Base-by-base conservation (phyloP, 495 filamentous ascomycete species). In the Daldinia caldariorum region DNA sequence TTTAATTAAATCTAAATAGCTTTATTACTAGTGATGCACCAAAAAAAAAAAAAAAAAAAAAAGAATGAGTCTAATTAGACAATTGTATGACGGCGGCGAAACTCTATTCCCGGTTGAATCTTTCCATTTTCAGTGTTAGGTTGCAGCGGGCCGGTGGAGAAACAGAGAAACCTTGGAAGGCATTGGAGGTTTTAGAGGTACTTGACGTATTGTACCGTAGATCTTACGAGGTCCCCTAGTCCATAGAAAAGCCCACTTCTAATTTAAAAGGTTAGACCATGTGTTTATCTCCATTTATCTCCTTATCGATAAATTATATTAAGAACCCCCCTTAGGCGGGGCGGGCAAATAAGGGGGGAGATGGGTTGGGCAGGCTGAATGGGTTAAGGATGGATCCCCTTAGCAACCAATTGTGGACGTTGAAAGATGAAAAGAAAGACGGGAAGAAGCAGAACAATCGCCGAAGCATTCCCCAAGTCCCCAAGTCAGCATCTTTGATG, bases 381-480 rank as follows among this genome's bases (percentile, higher is more conserved):
- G 26, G 26, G 26, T 26, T 26, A 26, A 26, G 26, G 26, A 26
- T 26, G 26, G 69, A 67, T 77, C 73, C 61, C 72, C 73, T 68
- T 16, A 68, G 54, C 75, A 71, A 73, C 75, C 74, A 77, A 77
- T 77, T 64, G 61, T 63, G 64, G 50, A 74, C 61, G 63, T 67
- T 51, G 58, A 65, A 7, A 29, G 57, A 53, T 29, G n/a, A 13
- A 13, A 29, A 31, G 26, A 53, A 53, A 13, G 13, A 53, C 4
- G 22, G 14, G 22, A 31, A 53, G 13, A 26, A 14, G 58, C 66
- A 67, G 57, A 68, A 68, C 65, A 69, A 64, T 58, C 50, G 61
- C 56, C 45, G 62, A 59, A 61, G 68, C 71, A 67, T 65, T 63
- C 54, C 71, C 26, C 26, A 26, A 26, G 26, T 26, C 26, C 26